Evolutionary conservation across 768 basidiomycete species (phyloP).

Genomic region (Auriculariales sp.): DNA sequence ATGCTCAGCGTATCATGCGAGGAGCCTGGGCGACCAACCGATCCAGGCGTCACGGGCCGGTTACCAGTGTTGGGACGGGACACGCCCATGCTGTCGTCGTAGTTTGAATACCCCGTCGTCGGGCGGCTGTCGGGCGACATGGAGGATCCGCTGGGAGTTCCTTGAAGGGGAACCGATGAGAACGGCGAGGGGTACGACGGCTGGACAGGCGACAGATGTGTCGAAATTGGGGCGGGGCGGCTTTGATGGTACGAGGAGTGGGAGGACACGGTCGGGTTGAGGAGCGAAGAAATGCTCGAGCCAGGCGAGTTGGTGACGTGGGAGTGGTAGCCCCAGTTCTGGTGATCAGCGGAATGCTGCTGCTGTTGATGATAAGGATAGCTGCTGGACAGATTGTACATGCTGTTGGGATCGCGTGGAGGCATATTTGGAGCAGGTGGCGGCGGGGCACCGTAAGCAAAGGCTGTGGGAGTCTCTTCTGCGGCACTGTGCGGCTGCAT

Average conservation of each 20-base stretch:
- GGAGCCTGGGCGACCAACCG: constrained; percentile 27
- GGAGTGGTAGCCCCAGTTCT: constrained; percentile 33
- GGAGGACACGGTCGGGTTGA: constrained; percentile 39
- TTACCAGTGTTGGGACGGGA: constrained; percentile 2
- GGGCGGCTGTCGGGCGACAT: constrained; percentile 77
- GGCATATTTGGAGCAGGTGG: too few species aligned
- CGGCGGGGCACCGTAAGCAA: too few species aligned
- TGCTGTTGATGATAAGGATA: background rate
- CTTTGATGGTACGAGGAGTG: constrained; percentile 14
- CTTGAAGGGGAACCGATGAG: constrained; percentile 32
- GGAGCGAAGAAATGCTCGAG: constrained; percentile 56
- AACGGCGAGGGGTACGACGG: constrained; percentile 57
- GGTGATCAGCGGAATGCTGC: constrained; percentile 38
- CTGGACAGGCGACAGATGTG: constrained; percentile 42
- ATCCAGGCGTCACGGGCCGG: constrained; percentile 41
- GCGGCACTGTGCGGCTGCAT: background rate
- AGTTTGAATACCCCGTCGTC: constrained; percentile 61
- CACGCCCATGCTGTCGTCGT: constrained; percentile 23
- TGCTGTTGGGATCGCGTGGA: background rate
- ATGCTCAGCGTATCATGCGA: constrained; percentile 35
- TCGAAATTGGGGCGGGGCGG: constrained; percentile 31
- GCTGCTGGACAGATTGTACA: background rate
- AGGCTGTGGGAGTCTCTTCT: background rate
- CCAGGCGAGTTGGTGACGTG: constrained; percentile 24
- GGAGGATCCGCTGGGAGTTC: constrained; percentile 52